Conservation (phyloP, 129 eudicot species). For the Escallonia rubra region DNA sequence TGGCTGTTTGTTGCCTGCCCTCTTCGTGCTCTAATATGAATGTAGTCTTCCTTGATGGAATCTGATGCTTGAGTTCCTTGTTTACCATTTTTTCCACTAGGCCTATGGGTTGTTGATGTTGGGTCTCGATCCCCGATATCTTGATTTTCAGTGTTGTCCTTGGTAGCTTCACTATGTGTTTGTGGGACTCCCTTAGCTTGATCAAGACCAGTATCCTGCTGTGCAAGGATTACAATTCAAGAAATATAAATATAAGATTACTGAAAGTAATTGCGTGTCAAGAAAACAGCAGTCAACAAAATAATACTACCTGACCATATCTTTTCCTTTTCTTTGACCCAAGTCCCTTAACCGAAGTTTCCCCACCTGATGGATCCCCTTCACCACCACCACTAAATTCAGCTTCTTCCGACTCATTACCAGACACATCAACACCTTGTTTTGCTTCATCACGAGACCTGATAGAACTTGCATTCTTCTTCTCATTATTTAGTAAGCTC, state of each 20-base stretch:
- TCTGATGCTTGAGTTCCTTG: slow-evolving; percentile 67
- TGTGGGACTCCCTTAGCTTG: slow-evolving; percentile 37
- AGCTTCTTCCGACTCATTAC: slow-evolving; percentile 54
- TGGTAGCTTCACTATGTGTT: slow-evolving; percentile 34
- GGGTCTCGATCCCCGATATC: slow-evolving; percentile 51
- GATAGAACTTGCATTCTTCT: slow-evolving; percentile 17
- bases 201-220: slow-evolving; percentile 47
- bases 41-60: slow-evolving; percentile 64
- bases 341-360: slow-evolving; percentile 40
- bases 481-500: slow-evolving; percentile 40
- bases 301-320: slow-evolving; percentile 49
- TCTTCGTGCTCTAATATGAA: slow-evolving; percentile 84
- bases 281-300: not conserved
- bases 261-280: no score
- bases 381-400: slow-evolving; percentile 50
- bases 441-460: slow-evolving; percentile 39
- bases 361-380: slow-evolving; percentile 22
- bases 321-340: slow-evolving; percentile 73
- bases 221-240: slow-evolving; percentile 7
- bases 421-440: slow-evolving; percentile 45
- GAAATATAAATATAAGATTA: not conserved
- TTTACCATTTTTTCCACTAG: slow-evolving; percentile 67
- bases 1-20: slow-evolving; percentile 99
- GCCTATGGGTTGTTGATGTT: slow-evolving; percentile 37
- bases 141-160: slow-evolving; percentile 34